A percentile compares a stretch with the other conserved stretches of the same genome.
Evolutionary conservation across 2,329 filamentous ascomycete genomes (phyloP).

Genomic region (Xylaria sp.): DNA sequence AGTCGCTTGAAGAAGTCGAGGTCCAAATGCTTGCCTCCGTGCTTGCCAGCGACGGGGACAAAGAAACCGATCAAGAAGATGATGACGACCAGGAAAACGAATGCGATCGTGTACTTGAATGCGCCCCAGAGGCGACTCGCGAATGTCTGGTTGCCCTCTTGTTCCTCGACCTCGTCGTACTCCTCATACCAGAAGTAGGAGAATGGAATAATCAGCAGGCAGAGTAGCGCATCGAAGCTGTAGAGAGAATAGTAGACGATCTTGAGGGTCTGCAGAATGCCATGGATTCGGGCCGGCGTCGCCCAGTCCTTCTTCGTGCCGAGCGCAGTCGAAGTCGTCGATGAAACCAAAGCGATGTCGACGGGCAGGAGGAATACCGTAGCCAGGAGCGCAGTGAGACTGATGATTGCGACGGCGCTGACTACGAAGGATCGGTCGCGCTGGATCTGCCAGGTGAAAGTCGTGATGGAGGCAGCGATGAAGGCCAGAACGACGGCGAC

Average conservation of each 20-base stretch:
- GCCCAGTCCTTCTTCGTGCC: slow-evolving; percentile 95
- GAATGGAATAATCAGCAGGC: slow-evolving; percentile 85
- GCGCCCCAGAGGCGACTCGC: slow-evolving; percentile 73
- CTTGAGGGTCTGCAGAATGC: slow-evolving; percentile 74
- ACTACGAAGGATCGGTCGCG: slow-evolving; percentile 79
- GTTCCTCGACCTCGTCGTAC: slow-evolving; percentile 83
- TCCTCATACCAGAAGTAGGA: slow-evolving; percentile 98
- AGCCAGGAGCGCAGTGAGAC: slow-evolving; percentile 79
- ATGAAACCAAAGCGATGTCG: slow-evolving; percentile 90
- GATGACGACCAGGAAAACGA: slow-evolving; percentile 71
- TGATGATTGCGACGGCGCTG: slow-evolving; percentile 78
- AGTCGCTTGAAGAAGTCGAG: slow-evolving; percentile 89
- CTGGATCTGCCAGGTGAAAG: slow-evolving; percentile 86
- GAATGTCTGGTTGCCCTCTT: slow-evolving; percentile 69
- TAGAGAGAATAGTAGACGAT: slow-evolving; percentile 92
- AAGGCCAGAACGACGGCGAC: slow-evolving; percentile 69
- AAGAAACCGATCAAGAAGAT: slow-evolving; percentile 94
- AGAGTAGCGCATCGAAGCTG: slow-evolving; percentile 83
- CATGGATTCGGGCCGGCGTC: slow-evolving; percentile 70
- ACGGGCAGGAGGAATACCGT: slow-evolving; percentile 90
- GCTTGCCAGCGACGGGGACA: slow-evolving; percentile 69
- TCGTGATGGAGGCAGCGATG: slow-evolving; percentile 73
- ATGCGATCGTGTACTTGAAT: slow-evolving; percentile 83
- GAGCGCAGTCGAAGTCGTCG: slow-evolving; percentile 68
- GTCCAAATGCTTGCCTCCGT: slow-evolving; percentile 63